A percentile compares a stretch with the other conserved stretches of the same genome.
Evolutionary conservation across 2,329 filamentous ascomycete genomes (phyloP).

Genomic region (Paradendryphiella salina): DNA sequence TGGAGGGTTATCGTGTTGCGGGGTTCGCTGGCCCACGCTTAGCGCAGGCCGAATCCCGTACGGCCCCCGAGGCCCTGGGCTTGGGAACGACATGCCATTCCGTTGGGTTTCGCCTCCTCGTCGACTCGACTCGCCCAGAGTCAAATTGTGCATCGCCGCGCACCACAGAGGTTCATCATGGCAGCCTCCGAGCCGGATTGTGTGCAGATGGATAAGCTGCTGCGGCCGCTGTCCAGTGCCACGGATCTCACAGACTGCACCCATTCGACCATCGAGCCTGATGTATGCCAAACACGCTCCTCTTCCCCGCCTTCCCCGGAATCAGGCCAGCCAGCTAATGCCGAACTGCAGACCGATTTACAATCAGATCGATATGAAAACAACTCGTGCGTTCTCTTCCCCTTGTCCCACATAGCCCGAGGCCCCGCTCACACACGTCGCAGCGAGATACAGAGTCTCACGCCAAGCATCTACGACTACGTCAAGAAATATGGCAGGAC

Average conservation of each 20-base stretch:
- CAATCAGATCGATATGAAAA: conserved; percentile 36
- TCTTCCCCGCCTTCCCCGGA: conserved; percentile 9
- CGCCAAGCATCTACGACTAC: conserved; percentile 46
- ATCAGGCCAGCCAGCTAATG: conserved; percentile 20
- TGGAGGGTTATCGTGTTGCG: conserved; percentile 13
- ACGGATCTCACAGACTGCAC: conserved; percentile 28
- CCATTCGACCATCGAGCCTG: conserved; percentile 21
- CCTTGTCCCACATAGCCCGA: neutral
- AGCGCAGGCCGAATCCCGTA: conserved; percentile 18
- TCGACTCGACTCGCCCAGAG: conserved; percentile 16
- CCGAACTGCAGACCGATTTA: conserved; percentile 35
- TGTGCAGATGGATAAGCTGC: conserved; percentile 11
- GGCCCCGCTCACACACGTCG: conserved; percentile 20
- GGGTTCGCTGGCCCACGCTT: conserved; percentile 14
- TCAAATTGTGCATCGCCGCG: conserved; percentile 8
- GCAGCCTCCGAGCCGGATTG: conserved; percentile 9
- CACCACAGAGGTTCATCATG: conserved; percentile 11
- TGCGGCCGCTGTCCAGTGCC: conserved; percentile 25
- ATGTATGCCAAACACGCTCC: conserved; percentile 20
- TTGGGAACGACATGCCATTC: conserved; percentile 24
- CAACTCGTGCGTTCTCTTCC: conserved; percentile 36
- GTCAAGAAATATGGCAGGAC: conserved; percentile 48
- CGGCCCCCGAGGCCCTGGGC: conserved; percentile 22
- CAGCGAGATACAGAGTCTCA: conserved; percentile 47
- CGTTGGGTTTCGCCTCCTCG: conserved; percentile 23